These are phyloP conservation scores for Drechslera avenae DNA, from an alignment of 2,329 filamentous ascomycete genomes.

Conservation along the genomic window DNA sequence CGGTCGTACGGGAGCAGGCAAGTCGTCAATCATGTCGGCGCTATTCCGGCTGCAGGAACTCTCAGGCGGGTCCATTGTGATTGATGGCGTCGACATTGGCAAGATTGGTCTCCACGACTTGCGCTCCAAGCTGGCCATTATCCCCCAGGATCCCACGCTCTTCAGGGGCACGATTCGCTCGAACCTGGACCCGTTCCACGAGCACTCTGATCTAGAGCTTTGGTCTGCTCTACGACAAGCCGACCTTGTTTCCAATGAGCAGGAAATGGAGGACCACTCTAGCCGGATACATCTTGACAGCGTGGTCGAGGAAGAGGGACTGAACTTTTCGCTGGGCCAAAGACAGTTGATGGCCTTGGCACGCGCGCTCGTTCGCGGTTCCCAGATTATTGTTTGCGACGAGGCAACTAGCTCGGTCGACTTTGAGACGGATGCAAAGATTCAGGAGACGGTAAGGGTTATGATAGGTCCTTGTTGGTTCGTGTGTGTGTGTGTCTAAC, in stretches of 20 bases:
- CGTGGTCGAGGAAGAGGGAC: constrained; percentile 86
- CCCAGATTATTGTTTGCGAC: constrained; percentile 94
- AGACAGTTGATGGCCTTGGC: constrained; percentile 89
- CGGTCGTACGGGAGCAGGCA: constrained; percentile 80
- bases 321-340: constrained; percentile 84
- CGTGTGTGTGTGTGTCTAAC: constrained; percentile 49
- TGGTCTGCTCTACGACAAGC: constrained; percentile 80
- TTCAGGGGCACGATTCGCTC: constrained; percentile 80
- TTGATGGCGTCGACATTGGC: constrained; percentile 64
- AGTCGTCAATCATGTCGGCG: constrained; percentile 82
- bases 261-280: constrained; percentile 52
- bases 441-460: constrained; percentile 80
- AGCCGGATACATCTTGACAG: constrained; percentile 80
- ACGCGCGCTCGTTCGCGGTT: constrained; percentile 82
- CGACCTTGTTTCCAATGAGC: constrained; percentile 65
- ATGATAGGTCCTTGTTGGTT: background rate
- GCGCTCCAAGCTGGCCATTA: constrained; percentile 77
- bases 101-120: constrained; percentile 76
- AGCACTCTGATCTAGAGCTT: constrained; percentile 77
- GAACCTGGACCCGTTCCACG: constrained; percentile 80
- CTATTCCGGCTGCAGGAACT: constrained; percentile 71
- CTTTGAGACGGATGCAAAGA: constrained; percentile 95
- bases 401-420: constrained; percentile 70
- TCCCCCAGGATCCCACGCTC: constrained; percentile 82
- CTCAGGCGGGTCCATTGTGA: constrained; percentile 54